Evolutionary conservation across 495 filamentous ascomycete genomes (phyloP), one percentile per base, ranked within the genome.

Genomic region (Hyphodiscus hymeniophilus): DNA sequence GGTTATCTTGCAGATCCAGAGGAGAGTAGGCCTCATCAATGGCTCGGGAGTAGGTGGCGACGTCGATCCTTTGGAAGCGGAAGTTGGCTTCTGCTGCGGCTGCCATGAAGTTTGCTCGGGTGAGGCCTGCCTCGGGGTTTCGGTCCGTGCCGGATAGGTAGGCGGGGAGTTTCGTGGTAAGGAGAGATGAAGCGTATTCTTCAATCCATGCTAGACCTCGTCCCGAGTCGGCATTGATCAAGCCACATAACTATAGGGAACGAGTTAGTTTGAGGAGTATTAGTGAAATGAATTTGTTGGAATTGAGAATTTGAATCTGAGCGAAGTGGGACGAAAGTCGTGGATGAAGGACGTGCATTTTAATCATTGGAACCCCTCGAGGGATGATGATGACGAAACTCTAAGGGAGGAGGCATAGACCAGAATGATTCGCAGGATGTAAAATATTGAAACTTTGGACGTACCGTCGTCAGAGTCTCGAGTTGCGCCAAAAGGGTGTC

Each of bases 401-500:
- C n/a, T n/a, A n/a, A n/a, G n/a, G n/a, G n/a, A n/a, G n/a, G n/a
- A n/a, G n/a, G n/a, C n/a, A n/a, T n/a, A n/a, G n/a, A n/a, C n/a
- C n/a, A n/a, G n/a, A n/a, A n/a, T n/a, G n/a, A n/a, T n/a, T n/a
- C n/a, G n/a, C n/a, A n/a, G n/a, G n/a, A n/a, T n/a, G n/a, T n/a
- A n/a, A n/a, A n/a, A n/a, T n/a, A n/a, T n/a, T n/a, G n/a, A n/a
- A n/a, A n/a, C n/a, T n/a, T n/a, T n/a, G n/a, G n/a, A n/a, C n/a
- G n/a, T n/a, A n/a, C n/a, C 0, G 67, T 63, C 2, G 76, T 75
- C 45, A 85, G 55, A 1, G 79, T 69, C 24, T 74, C 73, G 11
- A 85, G 51, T 51, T 81, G 76, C 11, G 81, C 81, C 22, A 81
- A 61, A 2, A 74, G 68, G 1, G 81, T 85, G 35, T 87, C 82